phyloP scores from a whole-genome alignment of 805 yeast genomes.

The Maudiozyma turicensis region DNA sequence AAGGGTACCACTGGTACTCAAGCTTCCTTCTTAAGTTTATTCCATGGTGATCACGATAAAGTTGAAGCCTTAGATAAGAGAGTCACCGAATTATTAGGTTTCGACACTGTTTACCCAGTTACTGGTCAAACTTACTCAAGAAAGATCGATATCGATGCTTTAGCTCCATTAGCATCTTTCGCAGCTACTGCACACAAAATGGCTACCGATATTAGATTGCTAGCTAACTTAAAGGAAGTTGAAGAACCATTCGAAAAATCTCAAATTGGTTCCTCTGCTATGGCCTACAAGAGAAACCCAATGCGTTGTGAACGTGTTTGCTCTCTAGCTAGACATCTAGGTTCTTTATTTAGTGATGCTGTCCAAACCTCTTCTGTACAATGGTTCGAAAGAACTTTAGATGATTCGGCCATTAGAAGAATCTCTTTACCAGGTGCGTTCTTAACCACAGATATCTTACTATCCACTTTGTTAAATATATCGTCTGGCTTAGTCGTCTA shows the following conservation, averaged over 20 bases:
- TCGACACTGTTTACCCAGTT: slow-evolving; percentile 90
- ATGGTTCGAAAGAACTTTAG: slow-evolving; percentile 98
- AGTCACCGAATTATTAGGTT: slow-evolving; percentile 88
- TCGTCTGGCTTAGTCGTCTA: slow-evolving; percentile 94
- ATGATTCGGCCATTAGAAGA: slow-evolving; percentile 96
- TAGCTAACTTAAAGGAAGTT: slow-evolving; percentile 93
- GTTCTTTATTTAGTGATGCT: slow-evolving; percentile 84
- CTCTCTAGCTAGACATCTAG: slow-evolving; percentile 93
- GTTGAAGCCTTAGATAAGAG: slow-evolving; percentile 88
- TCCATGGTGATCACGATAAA: slow-evolving; percentile 94
- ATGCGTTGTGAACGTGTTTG: slow-evolving; percentile 99
- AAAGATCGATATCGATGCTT: slow-evolving; percentile 90
- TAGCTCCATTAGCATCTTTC: slow-evolving; percentile 85
- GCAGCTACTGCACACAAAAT: slow-evolving; percentile 96
- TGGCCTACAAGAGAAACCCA: slow-evolving; percentile 99
- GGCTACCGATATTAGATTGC: slow-evolving; percentile 92
- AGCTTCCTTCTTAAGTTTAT: slow-evolving; percentile 87
- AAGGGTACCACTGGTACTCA: slow-evolving; percentile 99
- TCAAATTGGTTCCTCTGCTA: slow-evolving; percentile 97
- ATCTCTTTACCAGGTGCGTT: slow-evolving; percentile 94
- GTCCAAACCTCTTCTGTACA: slow-evolving; percentile 96
- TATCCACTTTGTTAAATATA: slow-evolving; percentile 83
- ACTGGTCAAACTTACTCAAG: slow-evolving; percentile 99
- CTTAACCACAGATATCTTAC: slow-evolving; percentile 86
- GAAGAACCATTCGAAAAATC: slow-evolving; percentile 98